Percentiles rank a stretch among this genome's conserved stretches.
These are phyloP conservation scores for Mycosphaerella sp. DNA, from an alignment of 2,329 filamentous ascomycete genomes.

Conservation along the genomic window DNA sequence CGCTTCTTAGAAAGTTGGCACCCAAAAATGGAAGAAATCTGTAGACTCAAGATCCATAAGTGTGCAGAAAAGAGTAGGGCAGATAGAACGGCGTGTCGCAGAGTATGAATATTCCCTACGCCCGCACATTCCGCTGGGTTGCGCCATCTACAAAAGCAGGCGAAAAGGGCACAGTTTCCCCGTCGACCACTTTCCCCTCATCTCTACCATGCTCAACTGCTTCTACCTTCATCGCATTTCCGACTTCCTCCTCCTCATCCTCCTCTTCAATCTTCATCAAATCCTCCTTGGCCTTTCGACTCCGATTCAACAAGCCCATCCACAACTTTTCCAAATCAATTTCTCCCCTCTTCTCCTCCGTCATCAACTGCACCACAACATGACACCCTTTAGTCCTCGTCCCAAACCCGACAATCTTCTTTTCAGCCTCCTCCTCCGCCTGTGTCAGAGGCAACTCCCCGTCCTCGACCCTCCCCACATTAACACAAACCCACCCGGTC, in stretches of 20 bases:
- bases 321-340: slow-evolving; percentile 62
- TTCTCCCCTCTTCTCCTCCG: slow-evolving; percentile 61
- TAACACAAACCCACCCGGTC: slow-evolving; percentile 95
- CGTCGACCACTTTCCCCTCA: neutral
- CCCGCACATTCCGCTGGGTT: neutral
- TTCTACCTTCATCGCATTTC: neutral
- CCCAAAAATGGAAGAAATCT: no score
- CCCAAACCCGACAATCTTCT: slow-evolving; percentile 73
- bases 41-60: no score
- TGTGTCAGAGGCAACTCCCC: slow-evolving; percentile 53
- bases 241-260: neutral
- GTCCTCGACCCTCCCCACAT: slow-evolving; percentile 68
- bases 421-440: slow-evolving; percentile 35
- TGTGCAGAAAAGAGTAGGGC: no score
- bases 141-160: neutral
- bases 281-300: slow-evolving; percentile 23
- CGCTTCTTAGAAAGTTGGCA: no score
- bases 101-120: no score
- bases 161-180: slow-evolving; percentile 1
- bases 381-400: slow-evolving; percentile 50
- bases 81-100: no score
- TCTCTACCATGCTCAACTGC: neutral
- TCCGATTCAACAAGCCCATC: slow-evolving; percentile 33
- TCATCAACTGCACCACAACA: slow-evolving; percentile 66
- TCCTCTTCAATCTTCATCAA: slow-evolving; percentile 5